Percentiles rank a stretch among this genome's conserved stretches.
These are phyloP conservation scores for Phialocephala sp. DNA, from an alignment of 2,329 filamentous ascomycete species.

Conservation along the genomic window DNA sequence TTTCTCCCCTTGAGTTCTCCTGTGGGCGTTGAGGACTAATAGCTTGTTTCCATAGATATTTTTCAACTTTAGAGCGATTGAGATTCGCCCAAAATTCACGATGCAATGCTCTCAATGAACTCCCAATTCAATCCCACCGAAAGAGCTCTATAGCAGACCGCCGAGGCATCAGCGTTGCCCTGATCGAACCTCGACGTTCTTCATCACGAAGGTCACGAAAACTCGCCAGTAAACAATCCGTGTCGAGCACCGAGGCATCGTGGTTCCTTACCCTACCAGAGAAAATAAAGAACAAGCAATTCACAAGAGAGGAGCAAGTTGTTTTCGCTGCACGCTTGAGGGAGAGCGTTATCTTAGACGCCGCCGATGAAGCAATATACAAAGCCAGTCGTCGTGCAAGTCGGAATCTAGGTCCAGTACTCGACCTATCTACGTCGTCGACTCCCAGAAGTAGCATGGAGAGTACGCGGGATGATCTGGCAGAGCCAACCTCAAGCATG, in stretches of 20 bases:
- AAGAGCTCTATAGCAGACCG: slow-evolving; percentile 39
- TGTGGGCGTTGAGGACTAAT: background rate
- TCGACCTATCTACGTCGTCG: slow-evolving; percentile 39
- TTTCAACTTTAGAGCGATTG: slow-evolving; percentile 73
- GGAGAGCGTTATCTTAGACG: slow-evolving; percentile 59
- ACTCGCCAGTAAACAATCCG: slow-evolving; percentile 39
- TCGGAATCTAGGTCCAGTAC: slow-evolving; percentile 44
- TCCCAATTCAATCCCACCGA: slow-evolving; percentile 37
- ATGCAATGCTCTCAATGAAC: slow-evolving; percentile 40
- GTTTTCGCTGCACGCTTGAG: slow-evolving; percentile 60
- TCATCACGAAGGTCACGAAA: slow-evolving; percentile 38
- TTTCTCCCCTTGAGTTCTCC: background rate
- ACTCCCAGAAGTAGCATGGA: slow-evolving; percentile 37
- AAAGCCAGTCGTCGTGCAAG: slow-evolving; percentile 50
- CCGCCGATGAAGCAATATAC: slow-evolving; percentile 62
- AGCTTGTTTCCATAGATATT: slow-evolving; percentile 59
- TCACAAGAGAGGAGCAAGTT: slow-evolving; percentile 74
- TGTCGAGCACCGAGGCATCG: slow-evolving; percentile 62
- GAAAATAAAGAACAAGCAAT: slow-evolving; percentile 73
- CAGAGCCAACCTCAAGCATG: slow-evolving; percentile 34
- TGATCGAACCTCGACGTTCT: slow-evolving; percentile 36
- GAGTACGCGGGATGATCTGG: slow-evolving; percentile 7
- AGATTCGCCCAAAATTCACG: slow-evolving; percentile 63
- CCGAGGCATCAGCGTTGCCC: slow-evolving; percentile 36
- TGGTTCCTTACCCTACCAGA: slow-evolving; percentile 75